Percentiles rank a stretch among this genome's conserved stretches.
Evolutionary conservation across 2,329 filamentous ascomycete genomes (phyloP).

Genomic region (Alternaria panax): DNA sequence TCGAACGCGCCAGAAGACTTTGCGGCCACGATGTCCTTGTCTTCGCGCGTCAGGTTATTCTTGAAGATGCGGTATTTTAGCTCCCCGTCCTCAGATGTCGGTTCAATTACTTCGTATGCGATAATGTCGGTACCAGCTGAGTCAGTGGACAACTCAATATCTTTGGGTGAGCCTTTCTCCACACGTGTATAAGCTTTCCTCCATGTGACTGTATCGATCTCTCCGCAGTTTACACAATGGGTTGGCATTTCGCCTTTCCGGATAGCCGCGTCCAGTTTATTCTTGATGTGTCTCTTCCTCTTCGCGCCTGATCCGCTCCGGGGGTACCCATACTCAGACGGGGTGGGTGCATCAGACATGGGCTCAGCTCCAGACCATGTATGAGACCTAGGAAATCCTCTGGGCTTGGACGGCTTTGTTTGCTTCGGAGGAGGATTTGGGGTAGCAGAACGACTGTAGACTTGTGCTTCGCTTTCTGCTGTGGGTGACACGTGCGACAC

Average conservation of each 20-base stretch:
- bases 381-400: slow-evolving; percentile 45
- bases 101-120: slow-evolving; percentile 42
- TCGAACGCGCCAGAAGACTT: slow-evolving; percentile 60
- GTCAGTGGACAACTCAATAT: slow-evolving; percentile 68
- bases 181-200: slow-evolving; percentile 88
- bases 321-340: slow-evolving; percentile 29
- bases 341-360: slow-evolving; percentile 42
- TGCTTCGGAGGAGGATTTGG: slow-evolving; percentile 28
- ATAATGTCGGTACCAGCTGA: slow-evolving; percentile 75
- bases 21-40: slow-evolving; percentile 59
- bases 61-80: slow-evolving; percentile 78
- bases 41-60: slow-evolving; percentile 72
- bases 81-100: slow-evolving; percentile 63
- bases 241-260: slow-evolving; percentile 83
- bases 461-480: slow-evolving; percentile 25
- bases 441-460: slow-evolving; percentile 36
- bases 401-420: slow-evolving; percentile 32
- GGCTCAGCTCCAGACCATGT: slow-evolving; percentile 48
- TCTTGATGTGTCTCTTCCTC: slow-evolving; percentile 71
- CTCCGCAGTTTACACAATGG: slow-evolving; percentile 91
- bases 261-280: slow-evolving; percentile 66
- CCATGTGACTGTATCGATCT: slow-evolving; percentile 96
- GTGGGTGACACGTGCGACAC: slow-evolving; percentile 27
- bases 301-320: slow-evolving; percentile 63
- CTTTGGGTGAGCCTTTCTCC: slow-evolving; percentile 71